Conservation (phyloP, 2,329 filamentous ascomycete genomes). For the Pseudogymnoascus sp. region DNA sequence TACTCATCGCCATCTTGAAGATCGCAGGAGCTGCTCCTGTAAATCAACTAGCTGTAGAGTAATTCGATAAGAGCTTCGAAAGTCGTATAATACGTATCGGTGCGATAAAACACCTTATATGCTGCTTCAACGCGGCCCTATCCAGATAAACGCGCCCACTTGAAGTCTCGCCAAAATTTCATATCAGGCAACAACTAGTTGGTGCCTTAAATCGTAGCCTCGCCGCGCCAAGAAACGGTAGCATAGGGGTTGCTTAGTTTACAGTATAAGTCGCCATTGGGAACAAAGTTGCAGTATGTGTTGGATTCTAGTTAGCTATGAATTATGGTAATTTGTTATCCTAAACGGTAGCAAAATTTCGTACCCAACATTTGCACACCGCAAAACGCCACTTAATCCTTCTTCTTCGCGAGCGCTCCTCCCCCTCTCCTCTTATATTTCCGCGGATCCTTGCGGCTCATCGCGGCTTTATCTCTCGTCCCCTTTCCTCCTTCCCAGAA, state of each 20-base stretch:
- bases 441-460: slow-evolving; percentile 68
- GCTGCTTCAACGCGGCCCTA: slow-evolving; percentile 8
- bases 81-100: not conserved
- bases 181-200: slow-evolving; percentile 11
- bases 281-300: not conserved
- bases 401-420: not conserved
- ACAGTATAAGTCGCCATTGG: not conserved
- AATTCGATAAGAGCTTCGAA: slow-evolving; percentile 6
- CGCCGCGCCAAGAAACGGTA: not conserved
- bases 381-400: not conserved
- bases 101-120: slow-evolving; percentile 12
- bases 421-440: slow-evolving; percentile 56
- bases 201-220: not conserved
- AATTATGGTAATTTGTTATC: not conserved
- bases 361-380: not conserved
- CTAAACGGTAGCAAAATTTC: not conserved
- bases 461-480: slow-evolving; percentile 59
- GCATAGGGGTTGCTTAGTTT: not conserved
- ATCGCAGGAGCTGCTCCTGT: slow-evolving; percentile 11
- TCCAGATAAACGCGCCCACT: slow-evolving; percentile 11
- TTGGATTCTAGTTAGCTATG: not conserved
- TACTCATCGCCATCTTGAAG: slow-evolving; percentile 52
- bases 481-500: slow-evolving; percentile 87
- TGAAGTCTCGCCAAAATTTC: slow-evolving; percentile 11
- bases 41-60: slow-evolving; percentile 2